Evolutionary conservation across 208 protist species (phyloP), one percentile per base, ranked within the genome.

Genomic region (Trypanosoma caninum): DNA sequence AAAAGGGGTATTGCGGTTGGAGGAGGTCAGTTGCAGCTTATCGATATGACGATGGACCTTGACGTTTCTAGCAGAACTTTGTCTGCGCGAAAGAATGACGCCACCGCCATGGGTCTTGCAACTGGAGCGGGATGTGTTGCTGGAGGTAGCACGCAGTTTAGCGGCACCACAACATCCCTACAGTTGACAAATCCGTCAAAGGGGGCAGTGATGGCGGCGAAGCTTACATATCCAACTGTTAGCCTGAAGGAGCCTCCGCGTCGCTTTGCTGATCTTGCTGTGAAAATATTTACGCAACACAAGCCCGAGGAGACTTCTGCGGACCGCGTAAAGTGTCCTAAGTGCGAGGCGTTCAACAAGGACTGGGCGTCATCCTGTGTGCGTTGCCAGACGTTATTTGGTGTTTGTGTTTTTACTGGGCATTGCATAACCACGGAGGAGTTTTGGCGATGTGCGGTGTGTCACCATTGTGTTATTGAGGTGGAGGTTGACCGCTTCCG

Each of bases 211-310:
- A 61, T 50, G 47, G 62, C 55, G 25, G 62, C 63, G 11, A 63
- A 69, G 56, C 70, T 80, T 44, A 91, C 80, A 20, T 93, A 89
- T 59, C 84, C 85, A 18, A 94, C 90, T 13, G 85, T 96, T 23
- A 76, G 50, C 41, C 45, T 97, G 34, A 69, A 59, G 28, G 85
- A 94, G 37, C 76, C 80, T 42, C 40, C 73, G 18, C 70, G 81
- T 2, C 80, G 74, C 37, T 98, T 95, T 68, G 84, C 94, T n/a
- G 80, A 97, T 59, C 72, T 98, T 0, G 95, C 95, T 18, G 57
- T 92, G 20, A 71, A 82, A 41, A 94, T 98, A 57, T 98, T 98
- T 61, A 97, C 87, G 27, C 74, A 72, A 42, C 74, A 97, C 68
- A 68, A 68, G n/a, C 94, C 91, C 23, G 74, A 84, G 27, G 89